Evolutionary conservation across 2,329 filamentous ascomycete genomes (phyloP).

Genomic region (Basipetospora sp.): DNA sequence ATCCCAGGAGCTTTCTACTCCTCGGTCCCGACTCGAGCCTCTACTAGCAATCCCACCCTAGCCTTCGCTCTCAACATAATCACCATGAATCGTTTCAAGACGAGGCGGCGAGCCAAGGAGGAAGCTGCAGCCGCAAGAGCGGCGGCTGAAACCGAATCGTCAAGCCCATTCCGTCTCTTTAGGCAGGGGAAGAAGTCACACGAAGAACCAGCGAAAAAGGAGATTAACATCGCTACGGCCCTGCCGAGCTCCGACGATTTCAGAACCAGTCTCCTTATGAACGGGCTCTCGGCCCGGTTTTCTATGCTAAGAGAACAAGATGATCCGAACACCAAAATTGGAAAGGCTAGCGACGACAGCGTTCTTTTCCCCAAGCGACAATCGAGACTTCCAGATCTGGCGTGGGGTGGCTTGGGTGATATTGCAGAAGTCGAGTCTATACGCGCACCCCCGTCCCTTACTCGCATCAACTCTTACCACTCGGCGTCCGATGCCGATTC

Average conservation of each 20-base stretch:
- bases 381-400: conserved; percentile 62
- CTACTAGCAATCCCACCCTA: background rate
- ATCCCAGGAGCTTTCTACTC: background rate
- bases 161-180: conserved; percentile 39
- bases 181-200: conserved; percentile 38
- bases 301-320: conserved; percentile 95
- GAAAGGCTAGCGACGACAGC: conserved; percentile 90
- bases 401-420: conserved; percentile 50
- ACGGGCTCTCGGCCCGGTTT: conserved; percentile 82
- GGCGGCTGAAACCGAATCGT: conserved; percentile 38
- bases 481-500: conserved; percentile 56
- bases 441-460: conserved; percentile 40
- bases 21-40: background rate
- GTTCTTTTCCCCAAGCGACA: conserved; percentile 71
- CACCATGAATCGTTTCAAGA: conserved; percentile 64
- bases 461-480: conserved; percentile 50
- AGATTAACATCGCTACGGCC: conserved; percentile 58
- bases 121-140: conserved; percentile 23
- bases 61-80: background rate
- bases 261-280: conserved; percentile 89
- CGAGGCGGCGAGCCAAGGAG: conserved; percentile 55
- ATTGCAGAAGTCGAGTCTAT: conserved; percentile 86
- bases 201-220: conserved; percentile 40
- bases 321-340: conserved; percentile 73
- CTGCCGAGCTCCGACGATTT: conserved; percentile 80